phyloP scores from a whole-genome alignment of 345 rosid species.

The Aethionema arabicum region DNA sequence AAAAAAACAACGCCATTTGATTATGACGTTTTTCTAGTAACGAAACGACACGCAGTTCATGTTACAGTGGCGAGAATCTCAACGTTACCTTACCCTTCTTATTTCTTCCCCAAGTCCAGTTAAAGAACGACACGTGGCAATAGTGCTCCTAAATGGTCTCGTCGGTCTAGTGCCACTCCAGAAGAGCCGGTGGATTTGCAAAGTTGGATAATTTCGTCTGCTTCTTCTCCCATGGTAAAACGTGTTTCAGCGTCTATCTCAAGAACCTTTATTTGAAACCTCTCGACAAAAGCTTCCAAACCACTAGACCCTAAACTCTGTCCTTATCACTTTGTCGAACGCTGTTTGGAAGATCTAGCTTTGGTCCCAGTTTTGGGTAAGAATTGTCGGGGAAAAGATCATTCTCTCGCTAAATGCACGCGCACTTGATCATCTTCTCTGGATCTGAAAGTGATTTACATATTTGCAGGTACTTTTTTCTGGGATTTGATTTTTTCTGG shows the following conservation, averaged over 20 bases:
- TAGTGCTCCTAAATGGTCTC: slow-evolving; percentile 28
- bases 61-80: slow-evolving; percentile 12
- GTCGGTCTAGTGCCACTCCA: slow-evolving; percentile 23
- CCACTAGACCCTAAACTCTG: slow-evolving; percentile 15
- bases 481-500: slow-evolving; percentile 19
- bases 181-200: slow-evolving; percentile 18
- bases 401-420: slow-evolving; percentile 15
- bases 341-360: slow-evolving; percentile 15
- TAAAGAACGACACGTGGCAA: slow-evolving; percentile 33
- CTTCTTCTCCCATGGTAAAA: slow-evolving; percentile 25
- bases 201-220: slow-evolving; percentile 25
- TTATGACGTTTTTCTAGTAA: slow-evolving; percentile 15
- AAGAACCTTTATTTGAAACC: slow-evolving; percentile 25
- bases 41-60: slow-evolving; percentile 33
- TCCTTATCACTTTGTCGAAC: slow-evolving; percentile 25
- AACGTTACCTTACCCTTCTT: slow-evolving; percentile 18
- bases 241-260: slow-evolving; percentile 21
- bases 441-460: slow-evolving; percentile 33
- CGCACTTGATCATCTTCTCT: slow-evolving; percentile 4
- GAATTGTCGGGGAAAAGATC: slow-evolving; percentile 15
- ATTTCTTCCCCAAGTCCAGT: slow-evolving; percentile 24
- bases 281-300: slow-evolving; percentile 23
- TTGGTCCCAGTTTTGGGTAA: slow-evolving; percentile 24
- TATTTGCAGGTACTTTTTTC: slow-evolving; percentile 1
- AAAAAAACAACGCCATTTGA: not conserved